Evolutionary conservation across 2,329 filamentous ascomycete genomes (phyloP), one percentile per base, ranked within the genome.

Genomic region (Onygenales sp.): DNA sequence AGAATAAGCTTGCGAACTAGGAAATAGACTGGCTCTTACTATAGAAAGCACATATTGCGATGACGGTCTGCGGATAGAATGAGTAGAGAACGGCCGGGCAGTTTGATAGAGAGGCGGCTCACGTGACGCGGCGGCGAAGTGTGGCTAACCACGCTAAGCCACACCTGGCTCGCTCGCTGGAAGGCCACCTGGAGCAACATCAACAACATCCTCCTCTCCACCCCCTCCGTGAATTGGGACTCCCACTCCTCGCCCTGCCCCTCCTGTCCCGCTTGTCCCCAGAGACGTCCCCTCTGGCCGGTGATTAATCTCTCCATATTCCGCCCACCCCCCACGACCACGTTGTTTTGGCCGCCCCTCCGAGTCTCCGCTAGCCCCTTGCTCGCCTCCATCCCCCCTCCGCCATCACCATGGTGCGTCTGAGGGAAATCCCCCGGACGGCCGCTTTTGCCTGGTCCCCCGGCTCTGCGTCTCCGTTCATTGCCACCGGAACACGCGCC

Each of bases 391-490:
- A 52, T 54, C 57, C 50, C 42, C 54, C 51, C 56, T 55, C 54
- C 58, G 56, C 52, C 58, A 54, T 64, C 70, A 74, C 63, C 71
- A 98, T 98, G 93, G 92, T 96, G 74, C 88, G 90, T 76, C 80
- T 97, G 73, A 84, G 92, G 79, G 91, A 97, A 78, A 94, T 98
- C 67, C 88, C 90, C 70, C 84, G 93, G 74, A 98, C 93, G 65
- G 93, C 92, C 71, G 87, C 92, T 65, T 98, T 98, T 72, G 89
- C 93, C 67, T 98, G 93, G 92, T 95, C 89, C 62, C 87, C 91
- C 31, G 87, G 85, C 62, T 75, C 88, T 49, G 80, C 82, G 40
- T 83, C 85, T 62, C 90, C 92, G 63, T 78, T 95, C 62, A 78
- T 98, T 59, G 92, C 89, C 56, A 98, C 93, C 32, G 93, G 93